Percentiles rank a stretch among this genome's conserved stretches.
These are phyloP conservation scores for Colletotrichum sp. DNA, from an alignment of 2,329 filamentous ascomycete genomes.

Conservation along the genomic window DNA sequence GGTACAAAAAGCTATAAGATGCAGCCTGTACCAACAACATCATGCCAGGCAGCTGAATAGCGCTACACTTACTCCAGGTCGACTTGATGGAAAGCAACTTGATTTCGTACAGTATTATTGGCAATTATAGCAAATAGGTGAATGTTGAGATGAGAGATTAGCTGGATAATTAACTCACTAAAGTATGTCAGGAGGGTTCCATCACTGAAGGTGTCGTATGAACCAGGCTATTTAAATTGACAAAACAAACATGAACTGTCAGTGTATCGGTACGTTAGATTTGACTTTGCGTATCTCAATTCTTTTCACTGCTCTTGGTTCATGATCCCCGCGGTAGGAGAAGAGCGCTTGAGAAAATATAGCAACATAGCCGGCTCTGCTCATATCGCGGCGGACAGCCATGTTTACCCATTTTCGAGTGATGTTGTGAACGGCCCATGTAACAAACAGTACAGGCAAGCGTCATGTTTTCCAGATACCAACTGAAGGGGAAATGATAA, in stretches of 20 bases:
- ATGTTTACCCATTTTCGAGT: not conserved
- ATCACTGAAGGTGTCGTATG: not conserved
- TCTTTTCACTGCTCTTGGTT: accelerated
- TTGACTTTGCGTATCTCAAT: not conserved
- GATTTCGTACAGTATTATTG: too few relatives aligned
- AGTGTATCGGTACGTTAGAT: accelerated
- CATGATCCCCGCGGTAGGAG: not conserved
- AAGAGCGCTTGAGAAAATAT: not conserved
- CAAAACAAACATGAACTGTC: not conserved
- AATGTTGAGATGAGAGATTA: accelerated
- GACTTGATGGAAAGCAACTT: not conserved
- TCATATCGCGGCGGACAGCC: not conserved
- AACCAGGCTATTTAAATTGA: accelerated
- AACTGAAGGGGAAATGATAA: not conserved
- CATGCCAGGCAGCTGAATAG: not conserved
- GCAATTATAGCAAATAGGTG: accelerated
- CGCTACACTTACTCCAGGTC: not conserved
- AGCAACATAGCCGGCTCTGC: not conserved
- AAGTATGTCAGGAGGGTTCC: accelerated
- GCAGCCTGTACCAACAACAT: accelerated
- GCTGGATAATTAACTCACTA: accelerated
- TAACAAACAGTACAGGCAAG: not conserved
- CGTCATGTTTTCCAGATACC: not conserved
- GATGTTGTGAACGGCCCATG: not conserved
- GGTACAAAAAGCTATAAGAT: not conserved